phyloP scores from a whole-genome alignment of 192 early-diverging fungal species.

The Entrophospora sp. region DNA sequence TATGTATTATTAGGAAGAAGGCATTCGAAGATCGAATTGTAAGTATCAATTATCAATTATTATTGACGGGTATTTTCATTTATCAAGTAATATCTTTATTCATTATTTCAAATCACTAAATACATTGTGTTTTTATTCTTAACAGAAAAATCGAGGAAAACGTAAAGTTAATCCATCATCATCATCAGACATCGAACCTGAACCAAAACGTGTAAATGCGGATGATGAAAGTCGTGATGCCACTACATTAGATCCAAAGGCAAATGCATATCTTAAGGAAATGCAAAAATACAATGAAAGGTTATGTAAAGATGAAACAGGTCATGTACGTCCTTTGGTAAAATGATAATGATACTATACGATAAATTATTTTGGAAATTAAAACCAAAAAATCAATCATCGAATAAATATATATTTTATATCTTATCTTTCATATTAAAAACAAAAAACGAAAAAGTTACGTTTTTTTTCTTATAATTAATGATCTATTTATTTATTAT shows the following conservation, averaged over 20 bases:
- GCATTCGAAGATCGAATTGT: slow-evolving; percentile 23
- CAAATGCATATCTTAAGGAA: slow-evolving; percentile 19
- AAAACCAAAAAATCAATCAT: too few species aligned
- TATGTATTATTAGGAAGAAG: slow-evolving; percentile 18
- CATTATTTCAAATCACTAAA: too few species aligned
- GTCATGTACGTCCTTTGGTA: slow-evolving; percentile 13
- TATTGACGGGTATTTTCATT: too few species aligned
- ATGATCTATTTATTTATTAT: too few species aligned
- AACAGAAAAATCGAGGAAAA: slow-evolving; percentile 9
- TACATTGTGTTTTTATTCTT: background rate
- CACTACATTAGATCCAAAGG: slow-evolving; percentile 20
- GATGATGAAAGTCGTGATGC: background rate
- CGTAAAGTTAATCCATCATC: background rate
- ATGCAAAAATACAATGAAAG: slow-evolving; percentile 20
- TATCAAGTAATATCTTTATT: too few species aligned
- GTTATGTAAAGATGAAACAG: background rate
- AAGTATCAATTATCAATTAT: too few species aligned
- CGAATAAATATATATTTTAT: too few species aligned
- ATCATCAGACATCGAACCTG: background rate
- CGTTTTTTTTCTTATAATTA: too few species aligned
- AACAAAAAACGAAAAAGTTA: too few species aligned
- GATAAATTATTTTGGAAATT: too few species aligned
- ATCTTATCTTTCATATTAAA: too few species aligned
- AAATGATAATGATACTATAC: too few species aligned
- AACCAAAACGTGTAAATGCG: background rate